Base-by-base conservation (phyloP, 2,329 filamentous ascomycete species). In the Trichophyton schoenleinii region DNA sequence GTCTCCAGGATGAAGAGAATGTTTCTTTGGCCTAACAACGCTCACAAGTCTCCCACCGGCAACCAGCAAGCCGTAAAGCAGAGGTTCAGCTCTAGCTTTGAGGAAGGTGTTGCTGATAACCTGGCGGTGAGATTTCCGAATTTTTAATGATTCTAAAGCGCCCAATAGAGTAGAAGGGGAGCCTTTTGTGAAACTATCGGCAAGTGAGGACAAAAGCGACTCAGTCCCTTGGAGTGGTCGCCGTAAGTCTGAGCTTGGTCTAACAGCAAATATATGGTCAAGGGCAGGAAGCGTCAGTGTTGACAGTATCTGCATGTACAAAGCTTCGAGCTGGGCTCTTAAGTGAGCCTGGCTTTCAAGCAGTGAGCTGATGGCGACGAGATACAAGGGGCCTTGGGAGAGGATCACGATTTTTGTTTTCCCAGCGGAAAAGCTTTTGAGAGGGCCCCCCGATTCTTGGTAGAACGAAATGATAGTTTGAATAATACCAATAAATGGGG, bases 401-500 rank as follows among this genome's bases (percentile, higher is more conserved):
- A 87, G 78, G 63, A 99, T 83, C 28, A 96, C 89, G 67, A 99
- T 97, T 62, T 88, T 86, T 28, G 89, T 86, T 60, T 85, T 83
- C 13, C 88, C 91, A n/a, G 94, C 91, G 1, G 87, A 90, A 71
- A 99, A 99, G 13, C 87, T 87, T 65, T 84, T 83, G 9, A 99
- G 79, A 0, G 83, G 83, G 70, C 96, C 89, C 61, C 87, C 82
- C 7, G 87, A 83, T 53, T 86, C 86, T 71, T 96, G 87, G 70
- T 95, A 97, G 71, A 96, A 96, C 0, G 94, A 97, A 64, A 99
- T 96, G 67, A 99, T 92, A 49, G 94, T 99, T 72, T 97, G 94
- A 1, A 96, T 87, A 18, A 99, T 87, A 46, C 94, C 94, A 72
- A 97, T 92, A 68, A 94, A 96, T 58, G 88, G 88, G 68, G 95